A percentile compares a stretch with the other conserved stretches of the same genome.
Evolutionary conservation across 2,329 filamentous ascomycete species (phyloP).

Genomic region (Talaromyces sp.): DNA sequence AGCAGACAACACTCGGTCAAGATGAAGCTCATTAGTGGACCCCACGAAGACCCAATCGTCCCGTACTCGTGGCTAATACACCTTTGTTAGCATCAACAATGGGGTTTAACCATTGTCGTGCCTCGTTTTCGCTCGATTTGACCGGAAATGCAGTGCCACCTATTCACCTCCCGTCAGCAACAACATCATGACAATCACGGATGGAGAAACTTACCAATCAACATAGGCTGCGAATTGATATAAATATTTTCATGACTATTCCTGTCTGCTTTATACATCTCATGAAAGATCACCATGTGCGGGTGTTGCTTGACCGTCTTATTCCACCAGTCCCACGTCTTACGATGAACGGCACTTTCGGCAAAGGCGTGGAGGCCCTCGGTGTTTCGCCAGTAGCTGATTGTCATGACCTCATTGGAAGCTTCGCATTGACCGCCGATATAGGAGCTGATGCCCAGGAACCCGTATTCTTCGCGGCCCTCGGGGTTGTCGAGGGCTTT

Average conservation of each 20-base stretch:
- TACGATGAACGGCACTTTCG: constrained; percentile 47
- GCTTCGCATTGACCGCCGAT: constrained; percentile 34
- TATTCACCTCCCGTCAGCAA: not conserved
- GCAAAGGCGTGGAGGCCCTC: constrained; percentile 53
- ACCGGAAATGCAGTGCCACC: constrained; percentile 9
- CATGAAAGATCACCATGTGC: constrained; percentile 54
- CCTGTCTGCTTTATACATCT: constrained; percentile 46
- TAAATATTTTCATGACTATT: constrained; percentile 53
- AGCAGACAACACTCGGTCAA: not conserved
- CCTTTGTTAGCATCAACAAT: constrained; percentile 14
- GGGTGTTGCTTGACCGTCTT: constrained; percentile 30
- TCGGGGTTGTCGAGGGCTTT: constrained; percentile 28
- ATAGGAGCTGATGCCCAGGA: constrained; percentile 47
- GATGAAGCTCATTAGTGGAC: not conserved
- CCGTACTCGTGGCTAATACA: constrained; percentile 8
- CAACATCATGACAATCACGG: not conserved
- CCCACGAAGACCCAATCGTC: constrained; percentile 8
- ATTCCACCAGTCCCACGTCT: constrained; percentile 52
- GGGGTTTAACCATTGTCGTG: constrained; percentile 10
- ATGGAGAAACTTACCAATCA: constrained; percentile 15
- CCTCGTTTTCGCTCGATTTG: not conserved
- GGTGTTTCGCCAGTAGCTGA: constrained; percentile 52
- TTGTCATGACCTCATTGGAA: constrained; percentile 40
- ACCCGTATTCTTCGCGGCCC: constrained; percentile 45
- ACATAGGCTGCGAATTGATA: constrained; percentile 31